Evolutionary conservation across 352 stramenopile species (phyloP).

Genomic region (Pythium myriotylum): DNA sequence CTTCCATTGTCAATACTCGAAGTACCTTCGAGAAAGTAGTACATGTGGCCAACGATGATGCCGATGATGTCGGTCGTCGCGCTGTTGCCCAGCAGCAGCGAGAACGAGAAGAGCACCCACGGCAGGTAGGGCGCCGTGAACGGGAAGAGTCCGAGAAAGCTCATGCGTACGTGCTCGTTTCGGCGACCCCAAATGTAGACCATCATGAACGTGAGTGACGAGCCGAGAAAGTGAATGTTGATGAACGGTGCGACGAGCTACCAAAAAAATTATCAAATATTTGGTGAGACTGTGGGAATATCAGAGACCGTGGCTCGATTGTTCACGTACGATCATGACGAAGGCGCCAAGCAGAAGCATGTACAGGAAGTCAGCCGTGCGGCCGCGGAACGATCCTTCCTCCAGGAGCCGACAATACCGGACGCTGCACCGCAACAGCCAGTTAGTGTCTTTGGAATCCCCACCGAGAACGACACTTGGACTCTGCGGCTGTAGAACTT

Average conservation of each 20-base stretch:
- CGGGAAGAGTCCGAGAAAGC: conserved; percentile 96
- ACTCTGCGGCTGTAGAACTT: conserved; percentile 15
- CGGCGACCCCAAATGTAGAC: conserved; percentile 98
- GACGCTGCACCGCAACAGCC: conserved; percentile 43
- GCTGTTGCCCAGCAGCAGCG: conserved; percentile 94
- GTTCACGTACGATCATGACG: conserved; percentile 90
- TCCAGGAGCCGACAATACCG: conserved; percentile 97
- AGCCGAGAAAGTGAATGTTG: conserved; percentile 97
- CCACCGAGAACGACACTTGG: too few species aligned
- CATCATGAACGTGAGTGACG: conserved; percentile 99
- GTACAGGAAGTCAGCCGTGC: conserved; percentile 97
- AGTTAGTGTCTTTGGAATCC: too few species aligned
- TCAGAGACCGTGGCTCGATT: not conserved
- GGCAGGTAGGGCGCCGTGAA: conserved; percentile 98
- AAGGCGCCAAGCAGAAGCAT: conserved; percentile 97
- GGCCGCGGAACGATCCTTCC: conserved; percentile 97
- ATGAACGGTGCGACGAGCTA: conserved; percentile 95
- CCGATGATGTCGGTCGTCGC: conserved; percentile 97
- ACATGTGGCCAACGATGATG: conserved; percentile 99
- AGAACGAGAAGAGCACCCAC: conserved; percentile 98
- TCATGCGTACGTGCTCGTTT: conserved; percentile 97
- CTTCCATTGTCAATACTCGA: too few species aligned
- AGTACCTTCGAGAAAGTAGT: conserved; percentile 98
- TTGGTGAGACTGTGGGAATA: conserved; percentile 1
- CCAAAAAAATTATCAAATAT: conserved; percentile 7